phyloP scores from a whole-genome alignment of 495 filamentous ascomycete genomes.

The Cenococcum geophilum region DNA sequence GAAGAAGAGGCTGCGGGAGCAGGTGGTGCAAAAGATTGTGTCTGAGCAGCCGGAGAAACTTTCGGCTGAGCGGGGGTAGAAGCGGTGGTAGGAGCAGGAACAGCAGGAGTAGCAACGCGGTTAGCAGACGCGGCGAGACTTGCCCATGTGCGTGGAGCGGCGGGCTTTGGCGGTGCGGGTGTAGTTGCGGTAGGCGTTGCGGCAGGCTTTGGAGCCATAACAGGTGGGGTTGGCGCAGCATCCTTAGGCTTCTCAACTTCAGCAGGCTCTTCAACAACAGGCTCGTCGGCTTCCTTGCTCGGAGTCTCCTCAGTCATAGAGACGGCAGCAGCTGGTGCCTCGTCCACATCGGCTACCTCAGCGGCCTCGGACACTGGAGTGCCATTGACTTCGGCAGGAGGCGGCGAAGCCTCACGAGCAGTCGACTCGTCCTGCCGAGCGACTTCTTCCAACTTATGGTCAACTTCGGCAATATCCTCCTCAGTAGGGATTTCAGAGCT shows the following conservation, averaged over 20 bases:
- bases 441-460: slow-evolving; percentile 51
- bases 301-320: slow-evolving; percentile 30
- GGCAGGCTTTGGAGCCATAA: slow-evolving; percentile 40
- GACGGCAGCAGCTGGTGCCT: slow-evolving; percentile 26
- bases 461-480: slow-evolving; percentile 47
- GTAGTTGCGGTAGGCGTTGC: slow-evolving; percentile 31
- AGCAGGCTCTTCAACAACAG: slow-evolving; percentile 34
- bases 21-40: slow-evolving; percentile 11
- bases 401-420: slow-evolving; percentile 38
- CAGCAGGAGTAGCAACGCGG: slow-evolving; percentile 39
- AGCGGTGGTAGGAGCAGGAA: slow-evolving; percentile 19
- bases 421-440: slow-evolving; percentile 38
- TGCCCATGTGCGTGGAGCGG: slow-evolving; percentile 83
- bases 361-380: slow-evolving; percentile 24
- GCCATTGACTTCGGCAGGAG: slow-evolving; percentile 30
- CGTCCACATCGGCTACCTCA: slow-evolving; percentile 26
- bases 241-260: slow-evolving; percentile 54
- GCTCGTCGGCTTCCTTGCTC: slow-evolving; percentile 33
- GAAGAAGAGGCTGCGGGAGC: slow-evolving; percentile 39
- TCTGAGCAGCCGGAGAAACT: slow-evolving; percentile 19
- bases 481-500: slow-evolving; percentile 32
- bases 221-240: slow-evolving; percentile 52
- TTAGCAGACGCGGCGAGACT: slow-evolving; percentile 58
- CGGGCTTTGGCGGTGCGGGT: slow-evolving; percentile 41
- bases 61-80: slow-evolving; percentile 29